Evolutionary conservation across 495 filamentous ascomycete species (phyloP), one percentile per base, ranked within the genome.

Genomic region (Neurospora sp.): DNA sequence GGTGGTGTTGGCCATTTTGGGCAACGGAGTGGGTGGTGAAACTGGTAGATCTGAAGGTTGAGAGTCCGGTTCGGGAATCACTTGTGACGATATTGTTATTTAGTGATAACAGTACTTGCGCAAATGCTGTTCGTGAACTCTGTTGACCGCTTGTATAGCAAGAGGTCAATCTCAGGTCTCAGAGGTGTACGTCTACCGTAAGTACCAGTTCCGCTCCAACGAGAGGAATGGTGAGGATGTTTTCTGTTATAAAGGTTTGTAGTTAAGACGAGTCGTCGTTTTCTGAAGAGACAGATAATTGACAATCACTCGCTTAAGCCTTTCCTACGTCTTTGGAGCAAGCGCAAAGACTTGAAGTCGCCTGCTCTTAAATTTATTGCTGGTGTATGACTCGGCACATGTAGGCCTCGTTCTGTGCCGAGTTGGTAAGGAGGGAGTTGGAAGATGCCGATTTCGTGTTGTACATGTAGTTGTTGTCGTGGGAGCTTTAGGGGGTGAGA

Each of bases 321-420:
- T 88, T 88, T 88, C 85, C 86, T 76, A 78, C 79, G 78, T 79
- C 84, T 80, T 71, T 78, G 74, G 71, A 85, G 82, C 84, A 86
- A 88, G 85, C 86, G 86, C 86, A 88, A 88, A 88, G 86, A 88
- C 86, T 85, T 81, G 76, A 88, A 88, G 86, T 88, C 86, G 86
- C 85, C 78, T 84, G 84, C 83, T 75, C 77, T 71, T 62, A 73
- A 75, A 70, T 70, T 77, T 82, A 81, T 78, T 79, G 79, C 72
- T 73, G 76, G 54, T 66, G 31, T 75, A 31, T 73, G 72, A 70
- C 71, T 76, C 78, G 81, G 77, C 80, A 79, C 81, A 81, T 81
- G 59, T 38, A 80, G 39, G 69, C 35, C 54, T 62, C 27, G 54
- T 35, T 62, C 54, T 72, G 76, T 74, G 78, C 76, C 79, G 78